phyloP scores from a whole-genome alignment of 306 rosid genomes.

The Purshia tridentata region DNA sequence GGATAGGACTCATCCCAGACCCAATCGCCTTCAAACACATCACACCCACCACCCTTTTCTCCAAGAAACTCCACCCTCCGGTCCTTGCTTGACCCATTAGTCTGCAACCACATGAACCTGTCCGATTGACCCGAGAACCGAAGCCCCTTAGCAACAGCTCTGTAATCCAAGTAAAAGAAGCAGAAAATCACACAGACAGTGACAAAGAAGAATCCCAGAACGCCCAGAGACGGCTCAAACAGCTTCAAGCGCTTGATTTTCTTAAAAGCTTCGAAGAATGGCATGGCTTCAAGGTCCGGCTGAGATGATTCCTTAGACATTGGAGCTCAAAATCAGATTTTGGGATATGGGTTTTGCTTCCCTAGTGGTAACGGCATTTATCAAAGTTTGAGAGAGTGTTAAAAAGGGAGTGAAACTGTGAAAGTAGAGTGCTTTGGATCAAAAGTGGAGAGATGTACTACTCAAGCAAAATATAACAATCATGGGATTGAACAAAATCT shows the following conservation, averaged over 20 bases:
- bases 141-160: conserved; percentile 41
- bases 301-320: conserved; percentile 49
- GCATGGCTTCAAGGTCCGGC: conserved; percentile 46
- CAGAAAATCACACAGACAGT: conserved; percentile 43
- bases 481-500: conserved; percentile 17
- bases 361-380: conserved; percentile 5
- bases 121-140: conserved; percentile 44
- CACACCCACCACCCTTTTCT: conserved; percentile 47
- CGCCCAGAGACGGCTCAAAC: conserved; percentile 65
- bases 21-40: conserved; percentile 84
- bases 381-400: not conserved
- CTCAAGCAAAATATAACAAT: conserved; percentile 29
- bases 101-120: conserved; percentile 55
- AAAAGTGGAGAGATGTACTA: conserved; percentile 25
- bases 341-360: conserved; percentile 23
- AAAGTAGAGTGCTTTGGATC: not conserved
- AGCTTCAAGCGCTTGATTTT: conserved; percentile 52
- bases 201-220: conserved; percentile 60
- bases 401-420: not conserved
- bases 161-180: conserved; percentile 58
- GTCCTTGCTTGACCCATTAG: conserved; percentile 26
- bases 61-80: conserved; percentile 59
- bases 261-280: conserved; percentile 42
- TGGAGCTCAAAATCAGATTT: conserved; percentile 11
- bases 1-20: conserved; percentile 89